These are phyloP conservation scores for Diaporthe helianthi DNA, from an alignment of 2,329 filamentous ascomycete species.

Conservation along the genomic window DNA sequence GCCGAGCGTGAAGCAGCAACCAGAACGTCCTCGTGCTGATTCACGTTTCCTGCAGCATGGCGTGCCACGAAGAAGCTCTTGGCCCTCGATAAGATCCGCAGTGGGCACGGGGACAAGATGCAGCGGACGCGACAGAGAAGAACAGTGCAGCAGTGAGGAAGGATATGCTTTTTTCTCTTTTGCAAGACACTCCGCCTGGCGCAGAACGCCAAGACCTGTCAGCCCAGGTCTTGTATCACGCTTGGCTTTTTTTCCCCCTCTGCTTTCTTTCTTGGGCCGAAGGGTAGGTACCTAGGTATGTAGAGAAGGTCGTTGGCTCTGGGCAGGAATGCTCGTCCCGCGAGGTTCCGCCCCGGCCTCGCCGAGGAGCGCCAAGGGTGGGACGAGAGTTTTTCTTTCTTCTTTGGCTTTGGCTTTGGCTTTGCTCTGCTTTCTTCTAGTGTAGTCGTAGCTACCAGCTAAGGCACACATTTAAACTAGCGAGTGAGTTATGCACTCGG, in stretches of 20 bases:
- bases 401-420: too few species aligned
- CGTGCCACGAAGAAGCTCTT: background rate
- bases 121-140: background rate
- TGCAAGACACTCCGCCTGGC: background rate
- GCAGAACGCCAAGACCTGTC: conserved; percentile 20
- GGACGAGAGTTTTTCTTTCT: conserved; percentile 7
- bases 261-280: background rate
- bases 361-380: conserved; percentile 20
- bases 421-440: background rate
- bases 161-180: too few species aligned
- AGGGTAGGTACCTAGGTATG: too few species aligned
- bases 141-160: background rate
- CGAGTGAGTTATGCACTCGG: background rate
- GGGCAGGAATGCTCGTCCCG: conserved; percentile 24
- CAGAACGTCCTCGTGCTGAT: background rate
- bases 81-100: background rate
- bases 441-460: too few species aligned
- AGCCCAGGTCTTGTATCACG: conserved; percentile 13
- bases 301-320: background rate
- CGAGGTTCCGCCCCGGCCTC: conserved; percentile 19
- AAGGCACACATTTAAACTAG: background rate
- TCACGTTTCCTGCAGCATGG: background rate
- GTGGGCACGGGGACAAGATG: background rate
- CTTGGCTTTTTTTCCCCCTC: background rate
- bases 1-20: background rate